Conservation (phyloP, 768 basidiomycete genomes). For the Lentinus brumalis region DNA sequence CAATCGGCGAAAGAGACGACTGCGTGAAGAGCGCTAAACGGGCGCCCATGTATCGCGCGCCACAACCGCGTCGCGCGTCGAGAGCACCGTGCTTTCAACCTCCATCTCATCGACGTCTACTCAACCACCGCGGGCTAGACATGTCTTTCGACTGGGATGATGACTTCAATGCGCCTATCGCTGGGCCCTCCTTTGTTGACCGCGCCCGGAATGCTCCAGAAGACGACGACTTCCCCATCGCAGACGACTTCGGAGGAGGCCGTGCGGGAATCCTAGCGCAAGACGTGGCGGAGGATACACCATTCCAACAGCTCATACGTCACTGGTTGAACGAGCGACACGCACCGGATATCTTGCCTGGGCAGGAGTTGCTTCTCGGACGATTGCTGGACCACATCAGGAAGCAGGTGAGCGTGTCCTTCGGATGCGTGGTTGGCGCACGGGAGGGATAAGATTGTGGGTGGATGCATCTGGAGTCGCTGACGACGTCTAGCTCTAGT, state of each 20-base stretch:
- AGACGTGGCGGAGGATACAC: constrained; percentile 49
- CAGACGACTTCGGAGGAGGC: constrained; percentile 23
- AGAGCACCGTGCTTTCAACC: background rate
- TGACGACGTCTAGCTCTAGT: constrained; percentile 46
- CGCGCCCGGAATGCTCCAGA: constrained; percentile 41
- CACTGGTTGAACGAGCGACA: constrained; percentile 89
- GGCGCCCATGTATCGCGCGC: too few species aligned
- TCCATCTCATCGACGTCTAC: background rate
- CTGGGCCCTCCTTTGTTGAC: constrained; percentile 34
- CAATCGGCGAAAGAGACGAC: too few species aligned
- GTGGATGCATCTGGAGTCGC: background rate
- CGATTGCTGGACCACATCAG: constrained; percentile 74
- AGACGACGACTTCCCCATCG: constrained; percentile 40
- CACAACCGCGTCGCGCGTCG: too few species aligned
- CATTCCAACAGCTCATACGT: constrained; percentile 68
- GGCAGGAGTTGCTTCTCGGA: constrained; percentile 68
- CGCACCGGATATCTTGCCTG: constrained; percentile 76
- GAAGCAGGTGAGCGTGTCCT: constrained; percentile 63
- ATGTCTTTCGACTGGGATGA: constrained; percentile 10
- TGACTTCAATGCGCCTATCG: constrained; percentile 14
- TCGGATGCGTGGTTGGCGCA: background rate
- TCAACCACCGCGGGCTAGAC: background rate
- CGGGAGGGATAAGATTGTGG: background rate
- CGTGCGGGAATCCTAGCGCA: constrained; percentile 23
- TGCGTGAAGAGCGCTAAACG: too few species aligned